Percentiles rank a stretch among this genome's conserved stretches.
phyloP scores from a whole-genome alignment of 78 protist genomes.

The Bodo saltans region DNA sequence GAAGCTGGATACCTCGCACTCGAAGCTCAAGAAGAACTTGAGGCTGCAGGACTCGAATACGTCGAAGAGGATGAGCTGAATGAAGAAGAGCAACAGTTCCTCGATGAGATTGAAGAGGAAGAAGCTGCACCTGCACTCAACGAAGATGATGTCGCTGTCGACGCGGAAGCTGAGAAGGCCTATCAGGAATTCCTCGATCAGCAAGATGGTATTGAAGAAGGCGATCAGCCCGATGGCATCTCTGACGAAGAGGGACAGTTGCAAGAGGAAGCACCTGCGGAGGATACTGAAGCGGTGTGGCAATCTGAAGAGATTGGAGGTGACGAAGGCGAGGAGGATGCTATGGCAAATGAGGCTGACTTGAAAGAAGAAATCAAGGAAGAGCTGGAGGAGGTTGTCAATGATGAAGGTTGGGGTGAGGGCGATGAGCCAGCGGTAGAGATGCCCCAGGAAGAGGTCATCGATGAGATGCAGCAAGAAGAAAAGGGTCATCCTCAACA shows the following conservation, averaged over 20 bases:
- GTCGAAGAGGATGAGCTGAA: not conserved
- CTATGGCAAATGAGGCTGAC: not conserved
- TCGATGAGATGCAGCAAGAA: not conserved
- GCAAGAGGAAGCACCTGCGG: not conserved
- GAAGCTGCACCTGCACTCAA: not conserved
- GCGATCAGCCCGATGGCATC: not conserved
- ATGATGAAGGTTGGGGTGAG: not conserved
- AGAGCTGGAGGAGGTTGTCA: not conserved
- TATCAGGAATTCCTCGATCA: not conserved
- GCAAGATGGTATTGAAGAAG: not conserved
- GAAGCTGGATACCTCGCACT: slow-evolving; percentile 27
- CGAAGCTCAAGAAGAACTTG: slow-evolving; percentile 21
- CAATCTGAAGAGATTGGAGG: not conserved
- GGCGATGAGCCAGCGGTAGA: slow-evolving; percentile 5
- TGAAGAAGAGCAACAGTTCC: slow-evolving; percentile 6
- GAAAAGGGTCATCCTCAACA: slow-evolving; percentile 10
- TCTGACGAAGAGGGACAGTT: not conserved
- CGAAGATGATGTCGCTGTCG: slow-evolving; percentile 10
- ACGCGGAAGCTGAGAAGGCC: not conserved
- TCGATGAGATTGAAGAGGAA: not conserved
- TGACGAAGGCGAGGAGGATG: not conserved
- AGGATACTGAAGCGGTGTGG: not conserved
- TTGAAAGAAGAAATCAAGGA: not conserved
- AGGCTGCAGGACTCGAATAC: not conserved
- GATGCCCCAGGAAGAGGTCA: slow-evolving; percentile 5